Base-by-base conservation (phyloP, 1,284 basidiomycete genomes). In the Fistulina hepatica region DNA sequence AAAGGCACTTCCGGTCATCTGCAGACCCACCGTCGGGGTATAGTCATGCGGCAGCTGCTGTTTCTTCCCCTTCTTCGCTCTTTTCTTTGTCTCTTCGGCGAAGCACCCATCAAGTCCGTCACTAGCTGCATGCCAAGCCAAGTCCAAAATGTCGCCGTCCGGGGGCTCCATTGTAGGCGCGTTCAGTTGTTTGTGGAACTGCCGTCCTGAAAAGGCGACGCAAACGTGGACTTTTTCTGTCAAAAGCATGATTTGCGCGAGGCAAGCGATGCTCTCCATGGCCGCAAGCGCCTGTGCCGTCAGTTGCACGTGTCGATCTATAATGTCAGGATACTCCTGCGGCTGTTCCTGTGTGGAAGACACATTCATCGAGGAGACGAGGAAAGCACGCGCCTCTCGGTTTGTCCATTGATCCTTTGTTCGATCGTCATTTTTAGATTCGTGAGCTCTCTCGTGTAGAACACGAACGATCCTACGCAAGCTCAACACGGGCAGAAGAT, bases 391-490 rank as follows among this genome's bases (percentile, higher is more conserved):
- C 2, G 73, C 75, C 52, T 91, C 88, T 11, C 54, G 57, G 34
- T 58, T 61, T 1, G 76, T 79, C 86, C 86, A 91, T 33, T 68
- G 66, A 51, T 80, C 78, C 42, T 64, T 64, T 42, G 75, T 67
- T 21, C 70, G 64, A 15, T 73, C 73, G 48, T 66, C 73, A 44
- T 59, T 71, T 15, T 57, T 58, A 15, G 53, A 60, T 45, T 70
- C 72, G 37, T 61, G 47, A 23, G 72, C 69, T 15, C 79, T 68
- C 3, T 48, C 44, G 42, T 73, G 65, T 25, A 77, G 55, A 2
- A 56, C 67, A 17, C 49, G 60, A 2, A 76, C 56, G 6, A 80
- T 64, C 71, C 75, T 81, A 25, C 83, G 69, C 35, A 81, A 46
- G 19, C 70, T 64, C 7, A 84, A 59, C 3, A 69, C 69, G 3